These are phyloP conservation scores for Aspergillus sp. DNA, from an alignment of 2,329 filamentous ascomycete genomes.

Conservation along the genomic window DNA sequence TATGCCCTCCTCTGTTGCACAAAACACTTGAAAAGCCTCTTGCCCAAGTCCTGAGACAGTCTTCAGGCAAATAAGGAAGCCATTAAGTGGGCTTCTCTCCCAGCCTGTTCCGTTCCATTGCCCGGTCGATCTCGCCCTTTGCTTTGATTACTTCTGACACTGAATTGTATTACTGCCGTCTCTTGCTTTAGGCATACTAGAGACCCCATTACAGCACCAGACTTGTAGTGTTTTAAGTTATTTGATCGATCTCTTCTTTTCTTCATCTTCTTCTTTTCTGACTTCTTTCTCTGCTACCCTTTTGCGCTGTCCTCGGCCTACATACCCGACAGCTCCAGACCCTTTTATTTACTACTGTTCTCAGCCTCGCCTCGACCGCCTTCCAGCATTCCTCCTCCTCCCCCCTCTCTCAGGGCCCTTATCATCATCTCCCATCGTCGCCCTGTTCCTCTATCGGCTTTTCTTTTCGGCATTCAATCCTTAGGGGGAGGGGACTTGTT, in stretches of 20 bases:
- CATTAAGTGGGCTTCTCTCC: background rate
- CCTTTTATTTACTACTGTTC: constrained; percentile 4
- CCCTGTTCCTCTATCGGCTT: constrained; percentile 7
- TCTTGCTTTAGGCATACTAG: too few species aligned
- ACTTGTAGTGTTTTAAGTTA: too few species aligned
- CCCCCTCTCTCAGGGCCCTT: constrained; percentile 3
- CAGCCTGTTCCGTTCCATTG: background rate
- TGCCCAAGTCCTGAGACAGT: background rate
- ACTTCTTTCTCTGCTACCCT: background rate
- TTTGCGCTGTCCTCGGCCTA: background rate
- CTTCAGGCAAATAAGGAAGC: background rate
- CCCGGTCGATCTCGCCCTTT: constrained; percentile 13
- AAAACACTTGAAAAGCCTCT: background rate
- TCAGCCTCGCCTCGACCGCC: constrained; percentile 24
- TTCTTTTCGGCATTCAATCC: constrained; percentile 3
- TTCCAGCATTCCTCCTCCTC: constrained; percentile 13
- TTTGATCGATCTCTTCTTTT: constrained; percentile 1
- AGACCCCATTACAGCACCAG: too few species aligned
- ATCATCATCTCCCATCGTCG: constrained; percentile 6
- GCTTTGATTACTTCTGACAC: constrained; percentile 7
- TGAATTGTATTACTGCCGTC: too few species aligned
- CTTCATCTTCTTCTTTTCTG: constrained; percentile 5
- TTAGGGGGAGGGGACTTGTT: constrained; percentile 10
- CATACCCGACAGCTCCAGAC: constrained; percentile 1
- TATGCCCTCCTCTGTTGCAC: background rate